These are phyloP conservation scores for Aureococcus anophagefferens DNA, from an alignment of 108 stramenopile genomes.

Conservation along the genomic window DNA sequence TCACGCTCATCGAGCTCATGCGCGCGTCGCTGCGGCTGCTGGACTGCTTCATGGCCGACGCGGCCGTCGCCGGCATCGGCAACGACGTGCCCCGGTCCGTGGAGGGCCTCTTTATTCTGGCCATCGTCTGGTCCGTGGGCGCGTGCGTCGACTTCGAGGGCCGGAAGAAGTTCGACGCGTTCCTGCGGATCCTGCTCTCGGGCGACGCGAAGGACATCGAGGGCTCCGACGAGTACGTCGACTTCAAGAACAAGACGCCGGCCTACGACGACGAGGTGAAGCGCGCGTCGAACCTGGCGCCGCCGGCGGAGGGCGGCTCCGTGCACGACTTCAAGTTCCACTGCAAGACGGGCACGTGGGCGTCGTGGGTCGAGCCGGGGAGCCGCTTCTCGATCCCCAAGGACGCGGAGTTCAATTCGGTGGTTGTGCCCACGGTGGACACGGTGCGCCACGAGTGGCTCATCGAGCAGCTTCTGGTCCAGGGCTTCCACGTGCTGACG, in stretches of 20 bases:
- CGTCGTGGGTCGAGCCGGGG: constrained; percentile 33
- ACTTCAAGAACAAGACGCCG: constrained; percentile 44
- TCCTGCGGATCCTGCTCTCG: constrained; percentile 21
- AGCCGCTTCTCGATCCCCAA: constrained; percentile 30
- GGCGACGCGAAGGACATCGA: constrained; percentile 18
- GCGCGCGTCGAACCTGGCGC: not conserved
- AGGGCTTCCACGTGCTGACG: constrained; percentile 45
- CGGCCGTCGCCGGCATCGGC: constrained; percentile 17
- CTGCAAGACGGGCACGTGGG: constrained; percentile 40
- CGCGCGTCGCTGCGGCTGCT: constrained; percentile 7
- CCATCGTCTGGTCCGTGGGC: constrained; percentile 45
- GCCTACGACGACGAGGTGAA: constrained; percentile 17
- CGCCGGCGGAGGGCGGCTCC: constrained; percentile 21
- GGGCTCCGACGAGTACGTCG: constrained; percentile 18
- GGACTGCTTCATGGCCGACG: not conserved
- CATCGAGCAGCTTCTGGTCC: constrained; percentile 30
- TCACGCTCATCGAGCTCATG: constrained; percentile 35
- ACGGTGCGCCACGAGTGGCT: constrained; percentile 51
- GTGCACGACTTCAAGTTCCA: constrained; percentile 43
- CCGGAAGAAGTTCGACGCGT: constrained; percentile 34
- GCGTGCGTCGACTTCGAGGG: constrained; percentile 40
- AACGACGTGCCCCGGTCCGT: constrained; percentile 37
- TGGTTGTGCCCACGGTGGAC: constrained; percentile 54
- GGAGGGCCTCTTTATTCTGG: constrained; percentile 37
- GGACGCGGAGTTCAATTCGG: constrained; percentile 41